These are phyloP conservation scores for Lactifluus piperatus DNA, from an alignment of 768 basidiomycete species.

Conservation along the genomic window DNA sequence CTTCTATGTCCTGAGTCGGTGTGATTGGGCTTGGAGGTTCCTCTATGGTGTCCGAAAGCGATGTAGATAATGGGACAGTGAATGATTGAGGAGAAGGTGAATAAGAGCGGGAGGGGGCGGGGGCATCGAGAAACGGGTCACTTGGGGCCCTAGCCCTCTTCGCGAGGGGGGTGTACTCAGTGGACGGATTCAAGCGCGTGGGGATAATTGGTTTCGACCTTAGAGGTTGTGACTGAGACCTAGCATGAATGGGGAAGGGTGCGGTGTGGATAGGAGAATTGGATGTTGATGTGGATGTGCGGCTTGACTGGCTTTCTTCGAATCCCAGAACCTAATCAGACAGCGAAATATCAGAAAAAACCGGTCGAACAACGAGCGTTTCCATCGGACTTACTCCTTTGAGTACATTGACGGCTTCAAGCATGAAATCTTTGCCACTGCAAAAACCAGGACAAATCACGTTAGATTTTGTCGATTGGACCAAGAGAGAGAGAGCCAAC, in stretches of 20 bases:
- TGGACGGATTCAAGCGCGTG: constrained; percentile 28
- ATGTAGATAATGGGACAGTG: constrained; percentile 25
- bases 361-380: constrained; percentile 22
- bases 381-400: constrained; percentile 66
- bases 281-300: constrained; percentile 21
- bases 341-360: constrained; percentile 9
- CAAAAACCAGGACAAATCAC: constrained; percentile 19
- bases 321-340: constrained; percentile 53
- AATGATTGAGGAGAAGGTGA: constrained; percentile 43
- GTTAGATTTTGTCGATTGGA: constrained; percentile 16
- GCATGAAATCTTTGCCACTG: constrained; percentile 92
- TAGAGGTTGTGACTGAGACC: constrained; percentile 49
- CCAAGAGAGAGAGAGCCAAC: constrained; percentile 29
- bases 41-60: constrained; percentile 30
- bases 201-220: constrained; percentile 27
- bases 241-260: constrained; percentile 39
- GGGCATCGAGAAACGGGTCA: constrained; percentile 74
- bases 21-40: constrained; percentile 35
- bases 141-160: constrained; percentile 68
- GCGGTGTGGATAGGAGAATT: constrained; percentile 30
- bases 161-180: constrained; percentile 36
- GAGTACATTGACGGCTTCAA: constrained; percentile 80
- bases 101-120: constrained; percentile 46
- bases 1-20: constrained; percentile 30
- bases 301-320: constrained; percentile 44